Evolutionary conservation across 768 basidiomycete genomes (phyloP).

Genomic region (Auricularia auricula-judae): DNA sequence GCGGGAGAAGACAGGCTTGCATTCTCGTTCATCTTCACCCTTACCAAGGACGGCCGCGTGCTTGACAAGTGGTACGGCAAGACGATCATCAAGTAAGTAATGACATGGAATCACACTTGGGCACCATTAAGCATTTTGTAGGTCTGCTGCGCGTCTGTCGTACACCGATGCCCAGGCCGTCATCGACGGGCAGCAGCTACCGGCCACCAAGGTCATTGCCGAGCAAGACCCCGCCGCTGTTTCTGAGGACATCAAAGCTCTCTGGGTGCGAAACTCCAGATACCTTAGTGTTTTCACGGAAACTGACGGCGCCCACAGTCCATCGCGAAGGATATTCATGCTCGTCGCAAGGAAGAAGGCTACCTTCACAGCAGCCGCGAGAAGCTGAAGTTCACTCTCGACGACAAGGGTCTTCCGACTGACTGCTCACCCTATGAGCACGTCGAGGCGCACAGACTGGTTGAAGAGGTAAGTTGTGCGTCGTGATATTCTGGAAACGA

Average conservation of each 20-base stretch:
- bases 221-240: conserved; percentile 53
- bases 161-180: conserved; percentile 75
- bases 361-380: conserved; percentile 61
- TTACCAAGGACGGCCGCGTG: conserved; percentile 72
- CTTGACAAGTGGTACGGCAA: conserved; percentile 88
- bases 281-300: no score
- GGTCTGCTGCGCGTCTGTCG: conserved; percentile 77
- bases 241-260: conserved; percentile 60
- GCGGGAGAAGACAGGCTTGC: conserved; percentile 84
- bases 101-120: background rate
- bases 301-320: conserved; percentile 14
- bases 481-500: background rate
- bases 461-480: conserved; percentile 66
- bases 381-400: conserved; percentile 66
- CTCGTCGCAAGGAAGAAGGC: conserved; percentile 68
- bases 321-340: conserved; percentile 62
- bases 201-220: conserved; percentile 37
- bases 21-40: conserved; percentile 81
- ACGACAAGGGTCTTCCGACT: conserved; percentile 64
- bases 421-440: conserved; percentile 63
- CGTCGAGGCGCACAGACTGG: conserved; percentile 64
- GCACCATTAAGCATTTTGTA: conserved; percentile 20
- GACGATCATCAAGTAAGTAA: conserved; percentile 73
- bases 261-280: conserved; percentile 29
- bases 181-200: conserved; percentile 61